Conservation (phyloP, 1,284 basidiomycete species). For the Cutaneotrichosporon cavernicola region DNA sequence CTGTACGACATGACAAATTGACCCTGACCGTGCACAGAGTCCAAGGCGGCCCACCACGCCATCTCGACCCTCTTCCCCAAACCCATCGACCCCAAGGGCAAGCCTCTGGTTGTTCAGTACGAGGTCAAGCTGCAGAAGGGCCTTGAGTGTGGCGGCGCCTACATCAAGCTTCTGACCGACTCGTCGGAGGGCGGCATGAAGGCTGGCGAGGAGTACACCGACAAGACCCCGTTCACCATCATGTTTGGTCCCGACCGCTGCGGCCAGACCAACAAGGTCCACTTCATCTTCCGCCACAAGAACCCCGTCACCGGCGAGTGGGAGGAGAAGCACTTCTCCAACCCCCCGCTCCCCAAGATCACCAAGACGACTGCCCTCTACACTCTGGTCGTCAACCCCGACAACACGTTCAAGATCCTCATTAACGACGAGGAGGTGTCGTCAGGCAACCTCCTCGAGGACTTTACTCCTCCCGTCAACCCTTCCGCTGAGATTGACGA, state of each 20-base stretch:
- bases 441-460: constrained; percentile 83
- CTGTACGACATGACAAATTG: background rate
- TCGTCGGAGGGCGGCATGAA: constrained; percentile 66
- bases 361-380: constrained; percentile 88
- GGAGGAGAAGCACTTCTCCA: constrained; percentile 94
- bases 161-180: constrained; percentile 84
- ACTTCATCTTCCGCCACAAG: constrained; percentile 97
- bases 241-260: constrained; percentile 80
- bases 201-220: constrained; percentile 89
- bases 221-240: constrained; percentile 96
- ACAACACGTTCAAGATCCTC: constrained; percentile 90
- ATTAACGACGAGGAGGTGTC: constrained; percentile 83
- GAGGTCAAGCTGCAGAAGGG: constrained; percentile 99
- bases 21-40: constrained; percentile 41
- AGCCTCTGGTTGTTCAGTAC: constrained; percentile 95
- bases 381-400: constrained; percentile 86
- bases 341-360: constrained; percentile 78
- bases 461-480: constrained; percentile 95
- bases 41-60: constrained; percentile 67
- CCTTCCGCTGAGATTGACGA: constrained; percentile 89
- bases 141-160: constrained; percentile 98
- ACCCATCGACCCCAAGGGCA: constrained; percentile 72
- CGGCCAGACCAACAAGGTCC: constrained; percentile 62
- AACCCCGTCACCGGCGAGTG: constrained; percentile 85
- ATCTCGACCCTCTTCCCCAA: constrained; percentile 87